Conservation (phyloP, 2,329 filamentous ascomycete genomes). For the Penicillium brevicompactum region DNA sequence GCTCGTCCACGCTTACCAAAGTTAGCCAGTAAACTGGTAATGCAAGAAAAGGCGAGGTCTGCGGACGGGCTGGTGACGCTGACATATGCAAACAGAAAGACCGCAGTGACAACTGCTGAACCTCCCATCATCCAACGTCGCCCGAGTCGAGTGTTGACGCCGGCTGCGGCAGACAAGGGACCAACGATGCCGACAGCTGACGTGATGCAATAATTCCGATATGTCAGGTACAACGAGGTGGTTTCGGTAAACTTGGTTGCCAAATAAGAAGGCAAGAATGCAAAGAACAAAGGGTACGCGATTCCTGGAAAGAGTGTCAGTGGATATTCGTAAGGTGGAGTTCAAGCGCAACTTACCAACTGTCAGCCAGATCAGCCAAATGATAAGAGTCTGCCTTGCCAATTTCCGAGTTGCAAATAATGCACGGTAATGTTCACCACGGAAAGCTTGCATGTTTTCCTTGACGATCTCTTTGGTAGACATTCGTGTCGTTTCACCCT, state of each 20-base stretch:
- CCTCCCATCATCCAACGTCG: constrained; percentile 50
- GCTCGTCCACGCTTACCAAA: constrained; percentile 17
- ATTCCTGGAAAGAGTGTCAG: constrained; percentile 32
- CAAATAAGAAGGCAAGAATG: constrained; percentile 51
- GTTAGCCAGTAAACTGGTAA: constrained; percentile 52
- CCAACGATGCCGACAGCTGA: constrained; percentile 45
- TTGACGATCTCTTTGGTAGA: constrained; percentile 29
- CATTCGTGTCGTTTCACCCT: constrained; percentile 9
- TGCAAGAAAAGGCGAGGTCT: constrained; percentile 37
- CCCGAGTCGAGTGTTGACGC: constrained; percentile 46
- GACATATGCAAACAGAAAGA: constrained; percentile 52
- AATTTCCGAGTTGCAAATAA: constrained; percentile 31
- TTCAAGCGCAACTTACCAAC: constrained; percentile 27
- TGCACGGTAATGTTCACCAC: constrained; percentile 27
- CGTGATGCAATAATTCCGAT: constrained; percentile 30
- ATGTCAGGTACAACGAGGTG: constrained; percentile 24
- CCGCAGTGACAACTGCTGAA: constrained; percentile 48
- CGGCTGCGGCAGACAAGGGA: constrained; percentile 45
- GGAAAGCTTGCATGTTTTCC: constrained; percentile 34
- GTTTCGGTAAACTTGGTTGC: constrained; percentile 38
- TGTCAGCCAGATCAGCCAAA: constrained; percentile 48
- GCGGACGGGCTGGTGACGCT: constrained; percentile 41
- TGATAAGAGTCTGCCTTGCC: constrained; percentile 35
- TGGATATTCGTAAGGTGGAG: not conserved
- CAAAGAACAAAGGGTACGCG: constrained; percentile 52